phyloP scores from a whole-genome alignment of 371 early-diverging fungal species.

The Mucor piriformis region DNA sequence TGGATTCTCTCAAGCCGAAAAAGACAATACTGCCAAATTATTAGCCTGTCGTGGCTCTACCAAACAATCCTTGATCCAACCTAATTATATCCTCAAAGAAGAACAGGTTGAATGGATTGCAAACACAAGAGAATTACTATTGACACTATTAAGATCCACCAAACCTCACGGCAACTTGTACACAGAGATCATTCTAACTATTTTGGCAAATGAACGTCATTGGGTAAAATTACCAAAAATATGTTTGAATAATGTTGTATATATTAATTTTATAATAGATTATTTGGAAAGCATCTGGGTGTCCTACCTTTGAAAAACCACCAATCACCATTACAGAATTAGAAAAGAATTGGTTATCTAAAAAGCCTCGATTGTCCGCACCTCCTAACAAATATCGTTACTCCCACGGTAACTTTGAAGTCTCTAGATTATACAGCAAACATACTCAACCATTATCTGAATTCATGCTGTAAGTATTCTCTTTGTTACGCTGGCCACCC shows the following conservation, averaged over 20 bases:
- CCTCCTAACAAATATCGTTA: constrained; percentile 31
- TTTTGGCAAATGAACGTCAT: constrained; percentile 45
- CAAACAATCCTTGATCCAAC: constrained; percentile 38
- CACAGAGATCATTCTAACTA: constrained; percentile 43
- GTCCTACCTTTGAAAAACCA: constrained; percentile 49
- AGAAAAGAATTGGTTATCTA: constrained; percentile 20
- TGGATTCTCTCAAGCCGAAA: constrained; percentile 39
- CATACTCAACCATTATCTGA: constrained; percentile 18
- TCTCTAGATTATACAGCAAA: constrained; percentile 37
- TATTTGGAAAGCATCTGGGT: constrained; percentile 54
- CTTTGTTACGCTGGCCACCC: neutral
- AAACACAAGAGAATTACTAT: constrained; percentile 20
- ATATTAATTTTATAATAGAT: constrained; percentile 27
- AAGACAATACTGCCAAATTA: constrained; percentile 39
- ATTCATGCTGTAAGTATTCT: constrained; percentile 38
- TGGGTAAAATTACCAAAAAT: constrained; percentile 31
- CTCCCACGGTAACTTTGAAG: constrained; percentile 39
- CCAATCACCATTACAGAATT: constrained; percentile 30
- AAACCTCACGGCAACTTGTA: constrained; percentile 53
- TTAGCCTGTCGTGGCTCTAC: constrained; percentile 35
- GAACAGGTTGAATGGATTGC: constrained; percentile 46
- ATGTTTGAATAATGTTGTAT: neutral
- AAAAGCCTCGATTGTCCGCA: constrained; percentile 29
- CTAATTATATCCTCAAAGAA: constrained; percentile 33
- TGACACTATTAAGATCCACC: constrained; percentile 30